These are phyloP conservation scores for Fusarium acutatum DNA, from an alignment of 2,329 filamentous ascomycete species.

Conservation along the genomic window DNA sequence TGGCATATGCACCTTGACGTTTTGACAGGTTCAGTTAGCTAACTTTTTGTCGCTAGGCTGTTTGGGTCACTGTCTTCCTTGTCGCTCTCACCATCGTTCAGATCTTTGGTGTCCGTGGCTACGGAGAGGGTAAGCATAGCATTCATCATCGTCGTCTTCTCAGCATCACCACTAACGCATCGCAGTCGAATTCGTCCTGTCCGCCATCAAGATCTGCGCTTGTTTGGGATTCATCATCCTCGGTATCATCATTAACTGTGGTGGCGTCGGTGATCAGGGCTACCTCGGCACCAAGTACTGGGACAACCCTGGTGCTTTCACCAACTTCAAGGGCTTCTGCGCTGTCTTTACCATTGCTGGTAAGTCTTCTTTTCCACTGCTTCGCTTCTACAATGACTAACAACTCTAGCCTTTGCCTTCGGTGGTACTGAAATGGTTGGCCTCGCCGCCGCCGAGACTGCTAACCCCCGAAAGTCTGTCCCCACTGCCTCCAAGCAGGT, in stretches of 20 bases:
- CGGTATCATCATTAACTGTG: conserved; percentile 85
- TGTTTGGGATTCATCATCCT: conserved; percentile 67
- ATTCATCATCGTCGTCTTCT: rapidly evolving
- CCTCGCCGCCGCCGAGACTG: conserved; percentile 79
- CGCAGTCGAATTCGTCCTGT: conserved; percentile 80
- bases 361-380: rapidly evolving
- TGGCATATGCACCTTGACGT: not conserved
- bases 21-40: not conserved
- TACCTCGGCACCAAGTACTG: conserved; percentile 86
- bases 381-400: not conserved
- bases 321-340: conserved; percentile 83
- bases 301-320: conserved; percentile 80
- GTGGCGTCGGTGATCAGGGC: conserved; percentile 74
- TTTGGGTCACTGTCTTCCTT: conserved; percentile 87
- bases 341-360: conserved; percentile 77
- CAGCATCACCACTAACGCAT: rapidly evolving
- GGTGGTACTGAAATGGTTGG: conserved; percentile 80
- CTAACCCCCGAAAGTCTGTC: conserved; percentile 79
- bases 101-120: conserved; percentile 85
- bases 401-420: conserved; percentile 65
- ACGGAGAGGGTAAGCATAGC: conserved; percentile 72
- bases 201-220: conserved; percentile 73
- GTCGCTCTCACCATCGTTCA: conserved; percentile 81
- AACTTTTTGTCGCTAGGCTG: conserved; percentile 51
- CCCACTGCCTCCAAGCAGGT: conserved; percentile 92